A percentile compares a stretch with the other conserved stretches of the same genome.
Evolutionary conservation across 2,329 filamentous ascomycete genomes (phyloP).

Genomic region (Stenocarpella maydis): DNA sequence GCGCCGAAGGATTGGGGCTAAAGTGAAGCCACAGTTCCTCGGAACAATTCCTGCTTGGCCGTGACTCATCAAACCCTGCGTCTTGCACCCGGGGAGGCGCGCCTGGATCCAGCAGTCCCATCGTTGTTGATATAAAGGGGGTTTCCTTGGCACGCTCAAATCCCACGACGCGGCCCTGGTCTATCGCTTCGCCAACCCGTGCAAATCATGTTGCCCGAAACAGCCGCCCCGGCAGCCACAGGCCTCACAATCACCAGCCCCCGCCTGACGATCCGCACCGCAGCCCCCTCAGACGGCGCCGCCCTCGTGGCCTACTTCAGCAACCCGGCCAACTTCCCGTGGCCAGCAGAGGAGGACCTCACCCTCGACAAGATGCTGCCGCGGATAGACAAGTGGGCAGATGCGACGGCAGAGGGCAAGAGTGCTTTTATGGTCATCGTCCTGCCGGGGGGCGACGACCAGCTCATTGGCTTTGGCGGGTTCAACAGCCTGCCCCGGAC

Average conservation of each 20-base stretch:
- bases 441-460: conserved; percentile 33
- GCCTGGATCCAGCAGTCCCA: no score
- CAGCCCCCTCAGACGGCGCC: conserved; percentile 37
- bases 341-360: conserved; percentile 15
- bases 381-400: conserved; percentile 28
- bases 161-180: not conserved
- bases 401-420: conserved; percentile 32
- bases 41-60: not conserved
- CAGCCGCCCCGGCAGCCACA: not conserved
- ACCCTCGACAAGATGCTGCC: conserved; percentile 30
- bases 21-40: not conserved
- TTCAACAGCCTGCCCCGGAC: conserved; percentile 35
- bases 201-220: not conserved
- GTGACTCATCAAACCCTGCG: not conserved
- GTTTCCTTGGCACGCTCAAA: not conserved
- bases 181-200: not conserved
- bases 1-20: not conserved
- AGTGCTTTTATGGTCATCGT: conserved; percentile 37
- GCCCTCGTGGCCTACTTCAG: conserved; percentile 32
- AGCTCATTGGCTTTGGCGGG: conserved; percentile 36
- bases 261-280: conserved; percentile 50
- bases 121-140: not conserved
- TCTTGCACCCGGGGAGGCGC: no score
- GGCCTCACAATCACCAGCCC: conserved; percentile 49
- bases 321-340: conserved; percentile 36